Base-by-base conservation (phyloP, 2,329 filamentous ascomycete species). In the Zymoseptoria pseudotritici region DNA sequence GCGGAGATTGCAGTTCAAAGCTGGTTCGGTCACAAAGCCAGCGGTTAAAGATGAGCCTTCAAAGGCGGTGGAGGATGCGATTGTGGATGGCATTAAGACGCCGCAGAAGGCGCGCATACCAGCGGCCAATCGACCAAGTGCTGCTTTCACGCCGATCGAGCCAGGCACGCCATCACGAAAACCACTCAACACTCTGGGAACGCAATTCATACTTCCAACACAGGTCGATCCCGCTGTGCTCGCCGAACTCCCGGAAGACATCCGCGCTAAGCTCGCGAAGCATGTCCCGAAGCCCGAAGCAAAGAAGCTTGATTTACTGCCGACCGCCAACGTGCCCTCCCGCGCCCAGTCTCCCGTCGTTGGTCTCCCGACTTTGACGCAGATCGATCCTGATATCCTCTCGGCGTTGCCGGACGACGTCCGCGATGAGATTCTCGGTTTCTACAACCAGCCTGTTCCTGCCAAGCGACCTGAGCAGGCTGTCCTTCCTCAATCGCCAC, bases 191-290 rank as follows among this genome's bases (percentile, higher is more conserved):
- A 83, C 90, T 2, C 80, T 85, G 2, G 91, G 93, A 1, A 96
- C 93, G 0, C 94, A 99, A 69, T 99, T 99, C 69, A 84, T 97
- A 53, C 80, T 99, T 66, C 94, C 94, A 0, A 83, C 83, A 1
- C 90, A 96, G 66, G 83, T 89, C 2, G 94, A 99, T 70, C 86
- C 88, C 0, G 79, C 82, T n/a, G 87, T 96, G 0, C 75, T 97
- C 3, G 88, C 88, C 1, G 91, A 95, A 69, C 80, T 99, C 3
- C 93, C 93, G 0, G 80, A 80, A 31, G 90, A 96, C 70, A 96
- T 97, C 63, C 83, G 90, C 61, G 86, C 84, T 31, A 90, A 84
- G 69, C 80, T 97, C 9, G 80, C 89, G 62, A 82, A 82, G 8
- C 86, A 88, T 76, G 51, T 29, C 9, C 9, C 52, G 3, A 53